Base-by-base conservation (phyloP, 2,329 filamentous ascomycete species). In the Hymenoscyphus scutula region DNA sequence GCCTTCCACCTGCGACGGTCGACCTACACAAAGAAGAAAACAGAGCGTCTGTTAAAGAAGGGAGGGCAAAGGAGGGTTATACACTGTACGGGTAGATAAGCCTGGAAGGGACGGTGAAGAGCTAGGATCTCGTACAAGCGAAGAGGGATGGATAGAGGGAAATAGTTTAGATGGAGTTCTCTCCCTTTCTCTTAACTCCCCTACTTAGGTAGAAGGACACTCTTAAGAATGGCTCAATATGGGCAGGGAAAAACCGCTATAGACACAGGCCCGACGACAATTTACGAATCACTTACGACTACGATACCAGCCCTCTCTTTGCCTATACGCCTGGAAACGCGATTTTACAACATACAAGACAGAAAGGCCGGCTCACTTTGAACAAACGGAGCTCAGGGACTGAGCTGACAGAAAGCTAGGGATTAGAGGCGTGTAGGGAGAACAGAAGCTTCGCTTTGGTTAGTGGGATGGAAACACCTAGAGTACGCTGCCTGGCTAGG, bases 401-500 rank as follows among this genome's bases (percentile, higher is more conserved):
- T 56, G 19, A 19, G 54, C 32, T 15, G 11, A 38, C 32, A 27
- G n/a, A 56, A 45, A 45, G 51, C 51, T 30, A n/a, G 56, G 32
- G 56, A 58, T 30, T 41, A 3, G 23, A 19, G 10, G 19, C 19
- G n/a, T 29, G 27, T 37, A 41, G 69, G 60, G 0, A 68, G 59
- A 6, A 60, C 7, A 51, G 27, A 64, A 62, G 55, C 53, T 8
- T 15, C 60, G 41, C 32, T 54, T 64, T 65, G 60, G 58, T 65
- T 62, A 65, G 53, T 65, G 54, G 60, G 57, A 58, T 38, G 60
- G 56, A 61, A 62, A 65, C 51, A 41, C 54, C 1, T 53, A 51
- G 30, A 48, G 41, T 60, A 58, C 48, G 45, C 58, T 59, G 58
- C 63, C 57, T 64, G 59, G 61, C 56, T 64, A 62, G 59, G 56